Conservation (phyloP, 305 asterid species). For the Fraxinus xanthoxyloides region DNA sequence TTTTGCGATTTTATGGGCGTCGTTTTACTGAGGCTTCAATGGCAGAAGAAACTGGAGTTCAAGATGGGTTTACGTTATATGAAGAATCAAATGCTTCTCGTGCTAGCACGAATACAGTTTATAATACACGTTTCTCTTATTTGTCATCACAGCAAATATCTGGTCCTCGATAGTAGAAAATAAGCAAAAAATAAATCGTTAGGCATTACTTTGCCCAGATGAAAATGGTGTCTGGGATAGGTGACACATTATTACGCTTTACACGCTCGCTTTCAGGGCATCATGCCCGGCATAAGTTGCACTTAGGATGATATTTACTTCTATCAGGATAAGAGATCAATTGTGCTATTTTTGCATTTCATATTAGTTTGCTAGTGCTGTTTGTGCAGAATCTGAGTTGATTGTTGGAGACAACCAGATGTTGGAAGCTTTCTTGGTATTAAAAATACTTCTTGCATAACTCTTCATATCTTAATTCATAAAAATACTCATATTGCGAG, state of each 20-base stretch:
- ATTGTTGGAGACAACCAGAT: neutral
- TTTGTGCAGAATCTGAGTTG: neutral
- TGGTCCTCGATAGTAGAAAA: slow-evolving; percentile 45
- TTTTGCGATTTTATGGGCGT: slow-evolving; percentile 58
- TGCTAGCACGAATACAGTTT: slow-evolving; percentile 31
- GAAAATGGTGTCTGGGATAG: neutral
- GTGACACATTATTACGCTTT: neutral
- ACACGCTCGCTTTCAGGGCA: neutral
- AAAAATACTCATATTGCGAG: neutral
- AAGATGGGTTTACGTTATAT: slow-evolving; percentile 15
- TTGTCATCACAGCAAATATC: slow-evolving; percentile 53
- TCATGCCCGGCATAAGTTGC: neutral
- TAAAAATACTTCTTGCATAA: neutral
- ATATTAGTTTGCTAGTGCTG: neutral
- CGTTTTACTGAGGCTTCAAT: slow-evolving; percentile 34
- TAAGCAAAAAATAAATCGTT: neutral
- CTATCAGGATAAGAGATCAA: neutral
- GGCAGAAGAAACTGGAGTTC: slow-evolving; percentile 26
- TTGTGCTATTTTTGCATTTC: neutral
- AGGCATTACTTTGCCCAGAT: neutral
- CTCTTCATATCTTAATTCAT: neutral
- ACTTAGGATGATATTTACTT: neutral
- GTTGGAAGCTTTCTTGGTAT: neutral
- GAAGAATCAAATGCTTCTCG: slow-evolving; percentile 27
- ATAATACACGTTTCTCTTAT: slow-evolving; percentile 31